These are phyloP conservation scores for Podila epigama DNA, from an alignment of 192 early-diverging fungal species.

Conservation along the genomic window DNA sequence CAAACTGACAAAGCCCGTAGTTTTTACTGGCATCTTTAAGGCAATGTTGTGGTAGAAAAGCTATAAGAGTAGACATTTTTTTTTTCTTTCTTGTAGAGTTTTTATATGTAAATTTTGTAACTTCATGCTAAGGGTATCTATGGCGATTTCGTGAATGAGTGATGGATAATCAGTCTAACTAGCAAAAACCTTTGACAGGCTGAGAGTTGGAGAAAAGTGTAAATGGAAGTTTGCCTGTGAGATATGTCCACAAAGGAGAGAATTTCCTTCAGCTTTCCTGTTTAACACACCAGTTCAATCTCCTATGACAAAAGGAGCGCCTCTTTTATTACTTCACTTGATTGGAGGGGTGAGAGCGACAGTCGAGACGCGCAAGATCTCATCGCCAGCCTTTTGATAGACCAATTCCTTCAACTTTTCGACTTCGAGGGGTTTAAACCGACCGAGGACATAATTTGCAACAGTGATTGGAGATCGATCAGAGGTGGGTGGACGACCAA, in stretches of 20 bases:
- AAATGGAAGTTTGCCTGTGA: too few species aligned
- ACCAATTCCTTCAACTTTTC: conserved; percentile 53
- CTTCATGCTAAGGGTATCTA: neutral
- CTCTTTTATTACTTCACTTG: neutral
- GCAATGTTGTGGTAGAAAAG: conserved; percentile 37
- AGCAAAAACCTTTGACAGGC: too few species aligned
- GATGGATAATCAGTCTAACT: too few species aligned
- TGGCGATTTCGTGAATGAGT: too few species aligned
- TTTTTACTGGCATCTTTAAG: conserved; percentile 14
- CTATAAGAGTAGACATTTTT: too few species aligned
- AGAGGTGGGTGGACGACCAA: conserved; percentile 63
- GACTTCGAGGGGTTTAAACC: conserved; percentile 58
- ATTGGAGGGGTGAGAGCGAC: neutral
- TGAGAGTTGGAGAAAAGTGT: too few species aligned
- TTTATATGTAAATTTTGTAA: neutral
- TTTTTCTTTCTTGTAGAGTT: neutral
- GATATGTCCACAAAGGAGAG: too few species aligned
- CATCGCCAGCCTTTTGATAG: conserved; percentile 46
- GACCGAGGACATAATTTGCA: conserved; percentile 63
- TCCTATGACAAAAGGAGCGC: too few species aligned
- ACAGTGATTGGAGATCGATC: conserved; percentile 53
- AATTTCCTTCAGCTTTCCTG: too few species aligned
- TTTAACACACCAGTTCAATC: too few species aligned
- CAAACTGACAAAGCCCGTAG: conserved; percentile 14
- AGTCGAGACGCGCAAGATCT: conserved; percentile 12